These are phyloP conservation scores for Lachnellula willkommii DNA, from an alignment of 2,329 filamentous ascomycete genomes.

Conservation along the genomic window DNA sequence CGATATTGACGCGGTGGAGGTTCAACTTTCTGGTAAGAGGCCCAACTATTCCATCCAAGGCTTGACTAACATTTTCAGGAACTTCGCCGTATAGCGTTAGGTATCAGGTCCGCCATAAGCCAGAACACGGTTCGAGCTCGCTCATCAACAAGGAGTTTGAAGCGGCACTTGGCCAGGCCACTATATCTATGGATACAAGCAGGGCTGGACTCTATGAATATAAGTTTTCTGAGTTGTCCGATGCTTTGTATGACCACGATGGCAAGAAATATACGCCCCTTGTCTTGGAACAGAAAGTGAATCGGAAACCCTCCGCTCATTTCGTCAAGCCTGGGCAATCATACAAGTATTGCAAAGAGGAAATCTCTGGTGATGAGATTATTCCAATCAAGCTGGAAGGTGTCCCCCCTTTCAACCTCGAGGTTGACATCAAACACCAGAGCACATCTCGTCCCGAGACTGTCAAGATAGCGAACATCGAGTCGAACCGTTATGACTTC, in stretches of 20 bases:
- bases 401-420: constrained; percentile 79
- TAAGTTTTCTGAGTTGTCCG: constrained; percentile 74
- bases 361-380: constrained; percentile 73
- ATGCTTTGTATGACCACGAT: constrained; percentile 78
- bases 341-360: constrained; percentile 90
- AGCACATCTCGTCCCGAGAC: constrained; percentile 73
- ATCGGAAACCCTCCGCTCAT: constrained; percentile 72
- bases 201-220: constrained; percentile 83
- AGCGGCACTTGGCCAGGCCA: constrained; percentile 68
- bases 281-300: constrained; percentile 73
- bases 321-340: constrained; percentile 86
- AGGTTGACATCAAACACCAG: constrained; percentile 90
- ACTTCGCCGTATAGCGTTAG: constrained; percentile 76
- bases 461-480: constrained; percentile 75
- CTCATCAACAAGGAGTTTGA: constrained; percentile 68
- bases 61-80: constrained; percentile 42
- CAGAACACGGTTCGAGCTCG: constrained; percentile 59
- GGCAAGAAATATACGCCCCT: constrained; percentile 60
- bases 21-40: constrained; percentile 66
- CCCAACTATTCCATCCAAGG: not conserved
- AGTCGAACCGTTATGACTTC: constrained; percentile 68
- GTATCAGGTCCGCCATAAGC: constrained; percentile 73
- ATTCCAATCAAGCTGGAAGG: constrained; percentile 85
- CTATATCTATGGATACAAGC: constrained; percentile 78
- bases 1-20: constrained; percentile 82